These are phyloP conservation scores for Leccinum fuscescens DNA, from an alignment of 1,284 basidiomycete genomes.

Conservation along the genomic window DNA sequence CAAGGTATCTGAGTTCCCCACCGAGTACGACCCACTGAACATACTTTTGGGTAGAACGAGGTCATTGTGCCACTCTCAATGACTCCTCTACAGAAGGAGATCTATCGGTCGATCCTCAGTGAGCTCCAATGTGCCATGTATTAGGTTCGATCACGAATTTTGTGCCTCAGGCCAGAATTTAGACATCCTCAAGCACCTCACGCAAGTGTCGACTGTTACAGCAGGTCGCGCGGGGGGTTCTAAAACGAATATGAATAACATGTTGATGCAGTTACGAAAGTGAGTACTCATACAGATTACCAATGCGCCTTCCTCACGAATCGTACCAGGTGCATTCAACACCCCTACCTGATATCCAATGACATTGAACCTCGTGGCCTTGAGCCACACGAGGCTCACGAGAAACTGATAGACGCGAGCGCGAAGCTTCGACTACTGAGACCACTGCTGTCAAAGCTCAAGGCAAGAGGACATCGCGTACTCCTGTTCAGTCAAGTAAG, in stretches of 20 bases:
- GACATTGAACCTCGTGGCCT: conserved; percentile 79
- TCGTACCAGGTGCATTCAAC: conserved; percentile 69
- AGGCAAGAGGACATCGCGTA: conserved; percentile 89
- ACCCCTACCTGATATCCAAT: conserved; percentile 84
- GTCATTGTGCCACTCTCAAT: conserved; percentile 92
- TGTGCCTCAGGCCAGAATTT: conserved; percentile 59
- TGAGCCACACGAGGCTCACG: conserved; percentile 62
- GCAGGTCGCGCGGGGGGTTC: conserved; percentile 34
- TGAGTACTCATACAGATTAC: conserved; percentile 35
- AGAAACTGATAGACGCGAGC: conserved; percentile 81
- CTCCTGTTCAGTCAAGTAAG: conserved; percentile 94
- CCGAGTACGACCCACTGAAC: conserved; percentile 9
- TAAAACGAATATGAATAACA: conserved; percentile 62
- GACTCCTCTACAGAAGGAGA: conserved; percentile 83
- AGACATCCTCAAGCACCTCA: conserved; percentile 60
- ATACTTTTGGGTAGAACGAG: conserved; percentile 58
- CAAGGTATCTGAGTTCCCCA: conserved; percentile 54
- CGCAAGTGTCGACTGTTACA: conserved; percentile 39
- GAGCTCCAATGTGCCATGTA: conserved; percentile 2
- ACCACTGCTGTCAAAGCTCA: conserved; percentile 82
- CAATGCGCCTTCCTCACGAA: conserved; percentile 4
- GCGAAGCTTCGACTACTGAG: conserved; percentile 87
- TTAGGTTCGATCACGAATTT: conserved; percentile 9
- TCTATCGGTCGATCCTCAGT: conserved; percentile 86
- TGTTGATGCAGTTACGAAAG: conserved; percentile 87